phyloP scores from a whole-genome alignment of 139 green algal genomes.

The Auxenochlorella pyrenoidosa region DNA sequence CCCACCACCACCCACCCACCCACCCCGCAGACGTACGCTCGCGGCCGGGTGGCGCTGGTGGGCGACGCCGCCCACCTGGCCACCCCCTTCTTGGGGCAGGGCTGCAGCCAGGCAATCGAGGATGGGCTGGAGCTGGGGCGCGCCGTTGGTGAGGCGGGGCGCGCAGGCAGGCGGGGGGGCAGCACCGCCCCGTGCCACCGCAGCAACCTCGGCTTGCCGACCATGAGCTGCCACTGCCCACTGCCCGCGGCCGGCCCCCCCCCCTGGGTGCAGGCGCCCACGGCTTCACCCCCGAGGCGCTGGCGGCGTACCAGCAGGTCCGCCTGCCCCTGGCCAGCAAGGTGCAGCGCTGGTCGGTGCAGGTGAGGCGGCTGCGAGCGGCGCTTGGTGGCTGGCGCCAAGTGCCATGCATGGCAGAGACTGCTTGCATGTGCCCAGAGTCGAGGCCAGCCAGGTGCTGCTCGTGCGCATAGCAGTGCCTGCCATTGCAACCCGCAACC shows the following conservation, averaged over 20 bases:
- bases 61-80: conserved; percentile 36
- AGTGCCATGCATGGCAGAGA: too few relatives aligned
- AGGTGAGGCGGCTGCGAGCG: neutral
- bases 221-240: too few relatives aligned
- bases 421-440: too few relatives aligned
- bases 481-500: neutral
- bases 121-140: conserved; percentile 36
- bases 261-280: neutral
- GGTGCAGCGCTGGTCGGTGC: conserved; percentile 2
- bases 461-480: too few relatives aligned
- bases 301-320: conserved; percentile 3
- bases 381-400: too few relatives aligned
- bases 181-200: too few relatives aligned
- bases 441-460: too few relatives aligned
- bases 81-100: conserved; percentile 31
- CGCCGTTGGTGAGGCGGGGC: neutral
- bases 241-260: too few relatives aligned
- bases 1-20: neutral
- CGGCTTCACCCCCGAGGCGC: neutral
- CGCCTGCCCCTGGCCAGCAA: neutral
- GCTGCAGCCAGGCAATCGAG: conserved; percentile 16
- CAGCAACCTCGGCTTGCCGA: too few relatives aligned
- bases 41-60: conserved; percentile 21
- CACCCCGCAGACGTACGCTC: conserved; percentile 10
- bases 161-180: neutral